Evolutionary conservation across 805 yeast genomes (phyloP), one percentile per base, ranked within the genome.

Genomic region (Sungouiella blattae): DNA sequence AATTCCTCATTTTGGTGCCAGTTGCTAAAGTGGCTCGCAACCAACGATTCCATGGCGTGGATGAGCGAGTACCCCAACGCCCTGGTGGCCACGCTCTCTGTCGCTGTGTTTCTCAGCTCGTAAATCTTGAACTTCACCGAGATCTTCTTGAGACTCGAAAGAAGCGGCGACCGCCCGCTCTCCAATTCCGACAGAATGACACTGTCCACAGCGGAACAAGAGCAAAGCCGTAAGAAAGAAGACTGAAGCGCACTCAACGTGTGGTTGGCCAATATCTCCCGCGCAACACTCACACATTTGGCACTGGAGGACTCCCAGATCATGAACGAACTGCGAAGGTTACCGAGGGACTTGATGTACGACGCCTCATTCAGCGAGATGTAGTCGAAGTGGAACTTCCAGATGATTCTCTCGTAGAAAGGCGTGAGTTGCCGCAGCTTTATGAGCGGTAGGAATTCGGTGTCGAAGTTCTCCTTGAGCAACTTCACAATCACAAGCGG

Each of bases 331-430:
- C 61, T 49, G 30, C 49, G 47, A 24, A 57, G 23, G 9, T 44
- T 41, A 33, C 49, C 35, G 11, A 66, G 39, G 14, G 32, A 24
- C 11, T 37, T 32, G 5, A 67, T 54, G 26, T 47, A 57, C 38
- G 54, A 39, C 8, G 37, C 11, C 42, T 57, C 62, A 24, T 34
- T 43, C 15, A 44, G 42, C 21, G 39, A 43, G 28, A 53, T 40
- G 38, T 61, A 64, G 27, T 64, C 67, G 36, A 63, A 62, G 39
- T 60, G 53, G 41, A 62, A 67, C 38, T 61, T 62, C 73, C 73
- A 67, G 9, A 64, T 52, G 1, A 65, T 60, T 17, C 71, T 40
- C 43, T 67, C 71, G 46, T 64, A 65, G 33, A 63, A 64, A 11
- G 66, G 62, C 16, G 58, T 39, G 11, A 66, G 46, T 25, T 44